Percentiles rank a stretch among this genome's conserved stretches.
Evolutionary conservation across 805 yeast genomes (phyloP).

Genomic region (Candida peoriensis): DNA sequence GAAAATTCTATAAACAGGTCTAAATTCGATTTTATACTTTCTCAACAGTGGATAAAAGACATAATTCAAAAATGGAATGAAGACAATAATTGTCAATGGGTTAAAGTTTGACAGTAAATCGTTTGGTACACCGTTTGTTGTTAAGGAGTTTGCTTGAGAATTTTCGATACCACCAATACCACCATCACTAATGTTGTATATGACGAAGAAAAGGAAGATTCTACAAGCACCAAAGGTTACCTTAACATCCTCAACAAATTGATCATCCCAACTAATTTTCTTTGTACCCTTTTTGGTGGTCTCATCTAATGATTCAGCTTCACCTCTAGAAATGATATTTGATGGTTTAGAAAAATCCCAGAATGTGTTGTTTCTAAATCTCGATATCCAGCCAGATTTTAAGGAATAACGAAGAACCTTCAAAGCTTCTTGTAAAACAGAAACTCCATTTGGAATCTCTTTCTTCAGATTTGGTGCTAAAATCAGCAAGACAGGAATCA

Average conservation of each 20-base stretch:
- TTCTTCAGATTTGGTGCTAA: conserved; percentile 23
- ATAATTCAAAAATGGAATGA: conserved; percentile 65
- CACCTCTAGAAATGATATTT: conserved; percentile 39
- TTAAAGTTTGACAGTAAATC: conserved; percentile 72
- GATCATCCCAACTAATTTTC: conserved; percentile 49
- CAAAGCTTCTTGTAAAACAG: conserved; percentile 37
- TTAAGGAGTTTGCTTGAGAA: conserved; percentile 63
- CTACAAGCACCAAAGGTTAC: conserved; percentile 65
- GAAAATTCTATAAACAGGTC: conserved; percentile 65
- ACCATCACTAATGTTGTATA: conserved; percentile 69
- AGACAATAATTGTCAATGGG: conserved; percentile 68
- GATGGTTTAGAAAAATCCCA: conserved; percentile 60
- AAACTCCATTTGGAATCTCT: conserved; percentile 24
- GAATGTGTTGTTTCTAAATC: conserved; percentile 35
- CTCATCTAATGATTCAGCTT: conserved; percentile 8
- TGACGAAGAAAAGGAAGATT: conserved; percentile 63
- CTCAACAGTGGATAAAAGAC: conserved; percentile 49
- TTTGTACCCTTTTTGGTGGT: conserved; percentile 16
- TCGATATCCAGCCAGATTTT: conserved; percentile 37
- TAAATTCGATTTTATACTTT: conserved; percentile 45
- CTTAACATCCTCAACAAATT: conserved; percentile 65
- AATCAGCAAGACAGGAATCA: conserved; percentile 38
- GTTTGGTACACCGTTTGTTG: conserved; percentile 70
- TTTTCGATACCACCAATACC: conserved; percentile 41
- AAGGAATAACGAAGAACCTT: conserved; percentile 36